phyloP scores from a whole-genome alignment of 2,329 filamentous ascomycete genomes.

The Metarhizium guizhouense region DNA sequence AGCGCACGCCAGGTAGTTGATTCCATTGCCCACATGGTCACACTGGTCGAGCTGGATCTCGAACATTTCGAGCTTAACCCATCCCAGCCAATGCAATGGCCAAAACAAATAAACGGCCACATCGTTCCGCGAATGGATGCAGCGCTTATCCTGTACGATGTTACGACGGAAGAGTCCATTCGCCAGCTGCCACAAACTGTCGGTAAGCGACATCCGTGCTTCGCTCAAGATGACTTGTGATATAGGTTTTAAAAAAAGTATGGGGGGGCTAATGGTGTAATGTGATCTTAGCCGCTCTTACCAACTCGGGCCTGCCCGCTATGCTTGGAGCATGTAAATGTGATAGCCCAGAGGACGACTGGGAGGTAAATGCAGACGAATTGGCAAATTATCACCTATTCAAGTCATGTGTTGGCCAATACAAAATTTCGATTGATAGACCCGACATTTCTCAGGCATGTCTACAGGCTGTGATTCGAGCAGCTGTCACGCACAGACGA shows the following conservation, averaged over 20 bases:
- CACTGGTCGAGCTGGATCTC: slow-evolving; percentile 56
- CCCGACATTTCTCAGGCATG: slow-evolving; percentile 68
- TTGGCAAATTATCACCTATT: slow-evolving; percentile 55
- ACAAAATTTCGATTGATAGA: slow-evolving; percentile 62
- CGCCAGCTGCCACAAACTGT: slow-evolving; percentile 65
- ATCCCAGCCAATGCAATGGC: slow-evolving; percentile 52
- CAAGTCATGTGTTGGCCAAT: slow-evolving; percentile 60
- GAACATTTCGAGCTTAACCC: slow-evolving; percentile 55
- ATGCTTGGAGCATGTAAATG: slow-evolving; percentile 86
- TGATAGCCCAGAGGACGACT: slow-evolving; percentile 62
- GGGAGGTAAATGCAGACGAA: slow-evolving; percentile 60
- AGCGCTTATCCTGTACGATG: slow-evolving; percentile 80
- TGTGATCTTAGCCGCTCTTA: slow-evolving; percentile 54
- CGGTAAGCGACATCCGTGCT: slow-evolving; percentile 39
- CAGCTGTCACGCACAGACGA: slow-evolving; percentile 57
- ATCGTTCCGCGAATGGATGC: slow-evolving; percentile 72
- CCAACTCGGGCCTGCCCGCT: slow-evolving; percentile 63
- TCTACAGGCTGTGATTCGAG: slow-evolving; percentile 65
- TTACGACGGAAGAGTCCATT: slow-evolving; percentile 68
- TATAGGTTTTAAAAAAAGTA: neutral
- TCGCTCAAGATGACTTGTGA: neutral
- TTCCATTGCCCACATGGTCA: slow-evolving; percentile 47
- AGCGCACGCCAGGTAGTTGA: slow-evolving; percentile 51
- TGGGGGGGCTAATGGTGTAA: neutral
- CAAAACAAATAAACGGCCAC: slow-evolving; percentile 59